Evolutionary conservation across 2,329 filamentous ascomycete species (phyloP), one percentile per base, ranked within the genome.

Genomic region (Trichophyton schoenleinii): DNA sequence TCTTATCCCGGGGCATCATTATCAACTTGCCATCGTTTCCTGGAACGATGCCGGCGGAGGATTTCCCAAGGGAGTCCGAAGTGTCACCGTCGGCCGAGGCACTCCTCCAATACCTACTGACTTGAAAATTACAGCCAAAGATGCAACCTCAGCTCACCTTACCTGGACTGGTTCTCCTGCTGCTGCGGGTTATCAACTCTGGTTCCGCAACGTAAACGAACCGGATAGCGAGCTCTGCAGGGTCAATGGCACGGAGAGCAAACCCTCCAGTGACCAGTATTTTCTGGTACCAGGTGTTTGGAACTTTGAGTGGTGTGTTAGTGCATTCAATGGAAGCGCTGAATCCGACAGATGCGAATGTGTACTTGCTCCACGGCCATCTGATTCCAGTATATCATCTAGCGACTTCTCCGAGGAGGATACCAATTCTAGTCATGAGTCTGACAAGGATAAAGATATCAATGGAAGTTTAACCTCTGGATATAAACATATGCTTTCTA

Each of bases 291-390:
- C 52, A 8, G 52, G 52, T 22, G 52, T 55, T 25, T 55, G 52
- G 52, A 55, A 38, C 28, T 55, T 34, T 55, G 52, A 55, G 52
- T 55, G 52, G 52, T 55, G 52, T 55, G 20, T 55, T 28, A 55
- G 52, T 25, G 52, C 52, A 4, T 55, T 55, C 28, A 55, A 55
- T 20, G 52, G 52, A 5, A 55, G 28, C 20, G 52, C 13, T 8
- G 52, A 55, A 28, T 55, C 52, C 0, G 52, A 28, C 34, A 55
- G 20, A 28, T n/a, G 52, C 8, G 11, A 34, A 8, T 18, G 1
- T 55, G 52, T 55, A 15, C 52, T 55, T 55, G 31, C 15, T 36
- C 52, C 52, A n/a, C 28, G 52, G 7, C 52, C 52, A n/a, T 36
- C 52, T n/a, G n/a, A 20, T 31, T 2, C 13, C 3, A 28, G 5